Evolutionary conservation across 176 grass and related monocot species (phyloP).

Genomic region (Elaeis guineensis): DNA sequence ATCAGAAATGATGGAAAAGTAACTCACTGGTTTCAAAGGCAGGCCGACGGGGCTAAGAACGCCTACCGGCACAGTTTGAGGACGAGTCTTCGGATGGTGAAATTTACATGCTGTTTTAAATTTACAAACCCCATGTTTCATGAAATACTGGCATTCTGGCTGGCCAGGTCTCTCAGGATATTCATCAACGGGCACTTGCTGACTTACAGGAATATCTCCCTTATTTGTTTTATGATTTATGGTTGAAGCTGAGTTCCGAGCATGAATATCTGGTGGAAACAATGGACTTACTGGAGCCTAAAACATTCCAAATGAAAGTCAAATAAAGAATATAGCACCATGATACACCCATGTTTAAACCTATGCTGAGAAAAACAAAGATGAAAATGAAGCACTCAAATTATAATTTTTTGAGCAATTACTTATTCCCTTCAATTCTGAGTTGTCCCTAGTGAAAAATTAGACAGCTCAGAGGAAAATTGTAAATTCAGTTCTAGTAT

Average conservation of each 20-base stretch:
- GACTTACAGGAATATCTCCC: slow-evolving; percentile 30
- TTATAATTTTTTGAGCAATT: too few relatives aligned
- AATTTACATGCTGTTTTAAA: slow-evolving; percentile 65
- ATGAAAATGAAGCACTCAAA: too few relatives aligned
- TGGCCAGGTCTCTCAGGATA: slow-evolving; percentile 83
- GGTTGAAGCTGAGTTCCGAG: slow-evolving; percentile 3
- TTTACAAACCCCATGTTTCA: slow-evolving; percentile 77
- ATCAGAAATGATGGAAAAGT: not conserved
- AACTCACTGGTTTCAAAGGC: slow-evolving; percentile 78
- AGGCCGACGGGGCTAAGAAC: slow-evolving; percentile 62
- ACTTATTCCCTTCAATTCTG: too few relatives aligned
- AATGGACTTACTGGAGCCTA: slow-evolving; percentile 20
- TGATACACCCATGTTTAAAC: too few relatives aligned
- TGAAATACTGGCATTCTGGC: slow-evolving; percentile 76
- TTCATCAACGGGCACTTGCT: slow-evolving; percentile 29
- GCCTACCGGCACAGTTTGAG: slow-evolving; percentile 15
- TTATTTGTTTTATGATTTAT: slow-evolving; percentile 30
- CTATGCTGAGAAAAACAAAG: too few relatives aligned
- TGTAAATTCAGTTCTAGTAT: too few relatives aligned
- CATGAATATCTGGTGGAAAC: slow-evolving; percentile 30
- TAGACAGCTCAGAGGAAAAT: too few relatives aligned
- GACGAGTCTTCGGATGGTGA: slow-evolving; percentile 61
- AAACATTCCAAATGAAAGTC: too few relatives aligned
- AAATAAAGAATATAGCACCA: too few relatives aligned
- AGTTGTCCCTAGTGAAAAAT: too few relatives aligned